phyloP scores from a whole-genome alignment of 2,329 filamentous ascomycete species.

The Talaromyces sp. region DNA sequence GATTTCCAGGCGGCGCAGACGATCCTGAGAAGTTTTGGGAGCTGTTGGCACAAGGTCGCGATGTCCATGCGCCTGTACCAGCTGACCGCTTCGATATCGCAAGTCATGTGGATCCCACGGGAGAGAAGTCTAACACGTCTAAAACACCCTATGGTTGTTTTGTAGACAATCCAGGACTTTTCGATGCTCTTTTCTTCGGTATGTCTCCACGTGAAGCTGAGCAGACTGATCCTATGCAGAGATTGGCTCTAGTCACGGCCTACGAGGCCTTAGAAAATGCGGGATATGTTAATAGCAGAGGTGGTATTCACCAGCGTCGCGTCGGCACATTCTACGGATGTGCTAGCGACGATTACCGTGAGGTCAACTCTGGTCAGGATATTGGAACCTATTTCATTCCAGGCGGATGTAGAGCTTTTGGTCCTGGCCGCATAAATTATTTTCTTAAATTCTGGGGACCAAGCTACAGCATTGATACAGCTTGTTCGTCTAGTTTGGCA shows the following conservation, averaged over 20 bases:
- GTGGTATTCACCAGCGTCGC: too few species aligned
- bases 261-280: conserved; percentile 78
- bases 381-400: conserved; percentile 64
- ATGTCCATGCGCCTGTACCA: not conserved
- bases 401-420: conserved; percentile 57
- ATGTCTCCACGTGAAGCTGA: conserved; percentile 59
- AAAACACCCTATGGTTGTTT: conserved; percentile 75
- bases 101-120: conserved; percentile 67
- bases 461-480: conserved; percentile 66
- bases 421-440: conserved; percentile 64
- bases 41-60: conserved; percentile 60
- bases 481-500: conserved; percentile 67
- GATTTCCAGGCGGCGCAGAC: conserved; percentile 63
- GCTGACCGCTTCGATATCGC: conserved; percentile 68
- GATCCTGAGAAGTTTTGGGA: conserved; percentile 67
- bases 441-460: conserved; percentile 70
- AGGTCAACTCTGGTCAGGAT: conserved; percentile 60
- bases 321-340: conserved; percentile 71
- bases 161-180: conserved; percentile 49
- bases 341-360: conserved; percentile 68
- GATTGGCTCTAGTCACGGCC: conserved; percentile 69
- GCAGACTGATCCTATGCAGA: conserved; percentile 76
- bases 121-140: conserved; percentile 71
- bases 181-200: conserved; percentile 9
- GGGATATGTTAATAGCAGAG: conserved; percentile 58